These are phyloP conservation scores for Galeopsis tetrahit DNA, from an alignment of 257 asterid species.

Conservation along the genomic window DNA sequence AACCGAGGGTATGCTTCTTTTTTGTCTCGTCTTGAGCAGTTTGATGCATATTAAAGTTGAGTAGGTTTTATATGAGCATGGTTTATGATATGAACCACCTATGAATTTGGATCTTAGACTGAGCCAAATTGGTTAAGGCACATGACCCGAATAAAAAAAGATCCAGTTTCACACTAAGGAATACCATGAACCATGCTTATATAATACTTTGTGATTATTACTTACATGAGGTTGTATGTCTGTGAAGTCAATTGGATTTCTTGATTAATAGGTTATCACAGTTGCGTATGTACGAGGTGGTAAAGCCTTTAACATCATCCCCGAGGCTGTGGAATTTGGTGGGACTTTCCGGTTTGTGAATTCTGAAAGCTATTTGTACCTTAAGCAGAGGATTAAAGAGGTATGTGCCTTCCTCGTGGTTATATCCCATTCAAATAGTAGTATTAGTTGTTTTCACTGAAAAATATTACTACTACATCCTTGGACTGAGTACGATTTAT, in stretches of 20 bases:
- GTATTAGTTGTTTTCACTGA: too few species aligned
- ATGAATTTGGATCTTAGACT: too few species aligned
- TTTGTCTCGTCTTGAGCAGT: not conserved
- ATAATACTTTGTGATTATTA: too few species aligned
- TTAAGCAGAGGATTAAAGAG: slow-evolving; percentile 76
- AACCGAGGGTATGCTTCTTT: slow-evolving; percentile 57
- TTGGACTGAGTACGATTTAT: too few species aligned
- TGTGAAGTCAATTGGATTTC: not conserved
- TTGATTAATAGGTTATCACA: slow-evolving; percentile 61
- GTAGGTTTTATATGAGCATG: too few species aligned
- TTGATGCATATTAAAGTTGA: not conserved
- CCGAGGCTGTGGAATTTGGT: slow-evolving; percentile 73
- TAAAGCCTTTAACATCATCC: slow-evolving; percentile 67
- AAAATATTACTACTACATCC: too few species aligned
- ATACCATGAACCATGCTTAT: too few species aligned
- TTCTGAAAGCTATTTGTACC: slow-evolving; percentile 52
- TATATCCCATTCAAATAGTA: not conserved
- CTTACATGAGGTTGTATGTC: too few species aligned
- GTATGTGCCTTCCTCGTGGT: slow-evolving; percentile 32
- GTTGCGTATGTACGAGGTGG: slow-evolving; percentile 72
- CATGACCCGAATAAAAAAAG: too few species aligned
- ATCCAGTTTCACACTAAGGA: too few species aligned
- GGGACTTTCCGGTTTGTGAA: slow-evolving; percentile 81
- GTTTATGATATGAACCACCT: too few species aligned
- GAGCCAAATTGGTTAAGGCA: too few species aligned